phyloP scores from a whole-genome alignment of 345 rosid species.

The Acer yangbiense region DNA sequence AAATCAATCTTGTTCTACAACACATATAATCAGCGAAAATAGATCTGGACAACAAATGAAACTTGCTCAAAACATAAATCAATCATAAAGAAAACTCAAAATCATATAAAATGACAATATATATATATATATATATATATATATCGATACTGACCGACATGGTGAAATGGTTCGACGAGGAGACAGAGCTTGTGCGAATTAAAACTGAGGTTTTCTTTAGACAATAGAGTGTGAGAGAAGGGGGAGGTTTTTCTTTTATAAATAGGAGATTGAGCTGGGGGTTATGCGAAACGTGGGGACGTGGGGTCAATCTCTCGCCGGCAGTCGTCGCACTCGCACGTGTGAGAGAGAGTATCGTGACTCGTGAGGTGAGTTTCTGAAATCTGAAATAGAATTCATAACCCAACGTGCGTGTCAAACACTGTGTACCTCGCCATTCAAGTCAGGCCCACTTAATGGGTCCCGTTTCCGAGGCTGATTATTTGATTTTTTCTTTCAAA shows the following conservation, averaged over 20 bases:
- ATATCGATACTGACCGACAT: slow-evolving; percentile 31
- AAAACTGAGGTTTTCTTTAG: not conserved
- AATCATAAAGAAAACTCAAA: not conserved
- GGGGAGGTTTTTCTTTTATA: not conserved
- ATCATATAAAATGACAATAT: not conserved
- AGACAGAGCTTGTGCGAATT: not conserved
- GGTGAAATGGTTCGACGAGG: slow-evolving; percentile 6
- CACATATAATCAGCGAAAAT: not conserved
- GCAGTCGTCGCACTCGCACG: slow-evolving; percentile 21
- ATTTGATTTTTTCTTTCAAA: too few relatives aligned
- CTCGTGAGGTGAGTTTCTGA: too few relatives aligned
- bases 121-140: not conserved
- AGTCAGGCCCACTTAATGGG: too few relatives aligned
- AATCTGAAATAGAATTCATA: too few relatives aligned
- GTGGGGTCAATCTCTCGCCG: slow-evolving; percentile 20
- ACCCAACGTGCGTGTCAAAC: too few relatives aligned
- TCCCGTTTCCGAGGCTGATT: too few relatives aligned
- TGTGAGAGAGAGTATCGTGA: slow-evolving; percentile 7
- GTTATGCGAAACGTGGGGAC: slow-evolving; percentile 12
- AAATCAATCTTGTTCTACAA: not conserved
- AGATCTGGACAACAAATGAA: slow-evolving; percentile 2
- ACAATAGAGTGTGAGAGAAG: not conserved
- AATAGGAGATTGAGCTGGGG: not conserved
- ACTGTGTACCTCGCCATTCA: too few relatives aligned
- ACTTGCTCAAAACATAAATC: not conserved